Percentiles rank a stretch among this genome's conserved stretches.
Evolutionary conservation across 352 stramenopile genomes (phyloP).

Genomic region (Thalassiosira allenii): DNA sequence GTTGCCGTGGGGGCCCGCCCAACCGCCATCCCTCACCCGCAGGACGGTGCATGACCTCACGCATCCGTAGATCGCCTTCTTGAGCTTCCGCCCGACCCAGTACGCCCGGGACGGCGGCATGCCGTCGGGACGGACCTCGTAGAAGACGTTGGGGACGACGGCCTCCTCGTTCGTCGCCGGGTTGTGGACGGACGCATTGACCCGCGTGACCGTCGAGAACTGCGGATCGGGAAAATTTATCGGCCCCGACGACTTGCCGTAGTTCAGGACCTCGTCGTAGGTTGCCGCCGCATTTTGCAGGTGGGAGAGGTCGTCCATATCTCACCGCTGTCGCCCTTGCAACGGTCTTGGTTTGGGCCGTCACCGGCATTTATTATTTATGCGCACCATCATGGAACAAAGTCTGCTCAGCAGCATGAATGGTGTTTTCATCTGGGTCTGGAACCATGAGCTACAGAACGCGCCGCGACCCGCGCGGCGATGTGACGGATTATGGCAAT

Average conservation of each 20-base stretch:
- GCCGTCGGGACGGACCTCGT: conserved; percentile 66
- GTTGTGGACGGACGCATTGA: conserved; percentile 76
- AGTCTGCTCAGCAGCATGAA: no score
- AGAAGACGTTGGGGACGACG: conserved; percentile 78
- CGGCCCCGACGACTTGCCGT: conserved; percentile 52
- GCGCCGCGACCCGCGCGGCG: no score
- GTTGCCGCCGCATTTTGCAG: conserved; percentile 73
- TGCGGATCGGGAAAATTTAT: conserved; percentile 65
- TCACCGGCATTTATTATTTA: no score
- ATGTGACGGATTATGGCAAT: no score
- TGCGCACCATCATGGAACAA: no score
- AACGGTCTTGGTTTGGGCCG: no score
- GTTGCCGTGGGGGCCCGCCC: conserved; percentile 24
- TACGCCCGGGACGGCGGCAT: conserved; percentile 68
- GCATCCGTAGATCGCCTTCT: conserved; percentile 85
- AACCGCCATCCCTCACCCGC: conserved; percentile 51
- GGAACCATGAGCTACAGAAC: no score
- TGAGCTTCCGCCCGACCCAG: conserved; percentile 80
- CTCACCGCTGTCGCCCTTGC: no score
- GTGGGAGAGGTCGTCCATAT: no score
- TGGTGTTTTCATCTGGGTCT: no score
- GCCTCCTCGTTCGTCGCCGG: conserved; percentile 59
- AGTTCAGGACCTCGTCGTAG: conserved; percentile 61
- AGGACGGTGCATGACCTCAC: conserved; percentile 79
- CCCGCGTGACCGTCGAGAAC: conserved; percentile 60